A percentile compares a stretch with the other conserved stretches of the same genome.
phyloP scores from a whole-genome alignment of 2,329 filamentous ascomycete genomes.

The Xylariales sp. region DNA sequence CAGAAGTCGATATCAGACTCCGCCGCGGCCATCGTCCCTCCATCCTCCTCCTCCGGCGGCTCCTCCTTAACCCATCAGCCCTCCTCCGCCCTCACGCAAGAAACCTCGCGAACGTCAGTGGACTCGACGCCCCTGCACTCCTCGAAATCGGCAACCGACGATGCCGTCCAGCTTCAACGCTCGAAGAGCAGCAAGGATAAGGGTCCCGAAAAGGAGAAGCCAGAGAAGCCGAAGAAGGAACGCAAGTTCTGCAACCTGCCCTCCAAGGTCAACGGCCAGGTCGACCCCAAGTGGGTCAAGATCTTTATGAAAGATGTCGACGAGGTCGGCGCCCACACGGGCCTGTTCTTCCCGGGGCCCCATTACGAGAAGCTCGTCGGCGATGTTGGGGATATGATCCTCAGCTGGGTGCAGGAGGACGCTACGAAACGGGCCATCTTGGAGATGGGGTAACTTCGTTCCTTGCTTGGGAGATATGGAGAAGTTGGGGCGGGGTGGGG shows the following conservation, averaged over 20 bases:
- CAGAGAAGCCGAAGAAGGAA: constrained; percentile 41
- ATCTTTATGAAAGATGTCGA: constrained; percentile 81
- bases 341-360: constrained; percentile 68
- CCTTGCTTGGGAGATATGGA: background rate
- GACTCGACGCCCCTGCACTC: no score
- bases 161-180: background rate
- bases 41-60: background rate
- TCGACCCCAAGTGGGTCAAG: constrained; percentile 70
- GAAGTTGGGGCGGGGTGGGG: no score
- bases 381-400: constrained; percentile 63
- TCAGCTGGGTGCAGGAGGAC: constrained; percentile 66
- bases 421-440: constrained; percentile 37
- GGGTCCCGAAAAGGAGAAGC: constrained; percentile 16
- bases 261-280: constrained; percentile 43
- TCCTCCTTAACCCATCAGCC: background rate
- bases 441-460: constrained; percentile 16
- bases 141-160: no score
- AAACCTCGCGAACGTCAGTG: no score
- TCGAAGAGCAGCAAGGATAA: constrained; percentile 11
- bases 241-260: constrained; percentile 79
- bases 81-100: no score
- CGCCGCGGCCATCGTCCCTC: constrained; percentile 3
- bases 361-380: constrained; percentile 76
- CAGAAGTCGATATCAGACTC: constrained; percentile 19
- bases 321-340: constrained; percentile 80